A percentile compares a stretch with the other conserved stretches of the same genome.
Evolutionary conservation across 257 asterid genomes (phyloP).

Genomic region (Dorcoceras hygrometricum): DNA sequence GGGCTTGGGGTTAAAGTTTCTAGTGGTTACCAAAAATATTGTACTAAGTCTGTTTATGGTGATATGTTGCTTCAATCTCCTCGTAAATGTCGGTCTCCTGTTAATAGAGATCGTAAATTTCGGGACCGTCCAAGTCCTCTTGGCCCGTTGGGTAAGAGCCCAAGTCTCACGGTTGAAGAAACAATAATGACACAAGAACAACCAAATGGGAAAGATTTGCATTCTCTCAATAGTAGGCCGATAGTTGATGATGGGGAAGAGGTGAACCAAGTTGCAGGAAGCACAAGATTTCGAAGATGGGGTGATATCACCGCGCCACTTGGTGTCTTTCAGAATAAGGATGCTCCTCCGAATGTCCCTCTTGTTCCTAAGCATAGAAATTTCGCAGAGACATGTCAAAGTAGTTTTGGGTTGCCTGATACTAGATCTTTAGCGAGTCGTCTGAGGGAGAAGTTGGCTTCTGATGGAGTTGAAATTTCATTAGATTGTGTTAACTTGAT

Average conservation of each 20-base stretch:
- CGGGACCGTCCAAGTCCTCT: conserved; percentile 83
- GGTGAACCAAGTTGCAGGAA: conserved; percentile 68
- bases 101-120: conserved; percentile 55
- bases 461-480: conserved; percentile 66
- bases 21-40: conserved; percentile 48
- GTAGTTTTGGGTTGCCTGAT: conserved; percentile 54
- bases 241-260: conserved; percentile 89
- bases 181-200: conserved; percentile 60
- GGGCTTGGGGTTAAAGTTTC: conserved; percentile 41
- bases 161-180: conserved; percentile 54
- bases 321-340: conserved; percentile 51
- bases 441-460: conserved; percentile 57
- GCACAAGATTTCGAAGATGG: conserved; percentile 27
- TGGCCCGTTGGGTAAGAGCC: conserved; percentile 81
- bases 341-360: conserved; percentile 36
- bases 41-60: conserved; percentile 53
- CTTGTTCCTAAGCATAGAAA: conserved; percentile 22
- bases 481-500: conserved; percentile 61
- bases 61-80: conserved; percentile 67
- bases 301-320: conserved; percentile 70
- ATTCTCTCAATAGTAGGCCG: conserved; percentile 66
- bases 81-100: conserved; percentile 58
- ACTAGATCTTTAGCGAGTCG: conserved; percentile 43
- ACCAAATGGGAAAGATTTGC: conserved; percentile 66
- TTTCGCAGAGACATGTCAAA: conserved; percentile 37